Base-by-base conservation (phyloP, 2,329 filamentous ascomycete species). In the Raffaelea deltoideospora region DNA sequence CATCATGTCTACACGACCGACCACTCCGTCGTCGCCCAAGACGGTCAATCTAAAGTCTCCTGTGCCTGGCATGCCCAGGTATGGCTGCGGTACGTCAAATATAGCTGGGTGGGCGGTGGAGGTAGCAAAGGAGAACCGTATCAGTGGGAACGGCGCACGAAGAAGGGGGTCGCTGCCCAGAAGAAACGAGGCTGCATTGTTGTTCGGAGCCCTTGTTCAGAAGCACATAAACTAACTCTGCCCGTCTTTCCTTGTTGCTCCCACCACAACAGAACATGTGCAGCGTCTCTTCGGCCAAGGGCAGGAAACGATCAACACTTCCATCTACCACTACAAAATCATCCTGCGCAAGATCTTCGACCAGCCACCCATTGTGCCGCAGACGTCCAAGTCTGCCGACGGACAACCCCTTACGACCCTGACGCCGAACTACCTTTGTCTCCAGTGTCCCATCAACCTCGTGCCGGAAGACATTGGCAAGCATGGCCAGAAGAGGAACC, bases 341-440 rank as follows among this genome's bases (percentile, higher is more conserved):
- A 72, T 84, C 41, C 63, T 86, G 28, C 68, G 76, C 41, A 71
- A 72, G 39, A 76, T 87, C 44, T 78, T 79, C 56, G 78, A 85
- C 53, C 65, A 69, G 43, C 72, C 64, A 34, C 73, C 69, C 36
- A 65, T 76, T 50, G 68, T 78, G 33, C 66, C 69, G 20, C 79
- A 80, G 54, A 83, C 74, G 6, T 74, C 67, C 40, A 78, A 71
- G 45, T 61, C 60, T 34, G 48, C 61, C 22, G 71, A 78, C 39
- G 68, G 69, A 38, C 61, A 63, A 32, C 59, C 71, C 33, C 56
- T 73, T 43, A 77, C 74, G 10, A 72, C 69, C 6, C 55, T 80
- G 39, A 78, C 75, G 13, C 69, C 76, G 33, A 80, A 79, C 48
- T 83, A 77, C 50, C 65, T 84, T 20, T 84, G 79, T 48, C 56